phyloP scores from a whole-genome alignment of 1,284 basidiomycete genomes.

The Tremellales sp. region DNA sequence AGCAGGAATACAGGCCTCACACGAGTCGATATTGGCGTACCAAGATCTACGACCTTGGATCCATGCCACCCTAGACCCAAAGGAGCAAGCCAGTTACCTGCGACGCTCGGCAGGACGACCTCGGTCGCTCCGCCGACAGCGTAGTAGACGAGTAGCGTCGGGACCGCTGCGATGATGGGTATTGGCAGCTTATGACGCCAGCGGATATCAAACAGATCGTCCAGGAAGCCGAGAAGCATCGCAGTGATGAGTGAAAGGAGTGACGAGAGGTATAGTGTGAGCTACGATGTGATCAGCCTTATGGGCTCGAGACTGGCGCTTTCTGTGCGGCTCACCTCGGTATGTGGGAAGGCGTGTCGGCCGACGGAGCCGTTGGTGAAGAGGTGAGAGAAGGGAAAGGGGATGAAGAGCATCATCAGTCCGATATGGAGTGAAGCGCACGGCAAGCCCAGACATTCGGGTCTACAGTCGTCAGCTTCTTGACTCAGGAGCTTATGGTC shows the following conservation, averaged over 20 bases:
- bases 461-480: slow-evolving; percentile 55
- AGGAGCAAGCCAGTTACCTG: slow-evolving; percentile 58
- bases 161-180: slow-evolving; percentile 90
- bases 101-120: slow-evolving; percentile 84
- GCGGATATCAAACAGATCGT: slow-evolving; percentile 97
- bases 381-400: slow-evolving; percentile 76
- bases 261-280: slow-evolving; percentile 89
- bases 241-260: slow-evolving; percentile 86
- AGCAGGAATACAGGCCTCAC: not conserved
- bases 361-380: slow-evolving; percentile 46
- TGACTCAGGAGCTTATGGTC: slow-evolving; percentile 14
- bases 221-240: slow-evolving; percentile 89
- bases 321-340: slow-evolving; percentile 63
- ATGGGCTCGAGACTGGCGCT: not conserved
- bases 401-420: slow-evolving; percentile 78
- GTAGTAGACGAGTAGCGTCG: slow-evolving; percentile 92
- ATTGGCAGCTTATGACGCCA: slow-evolving; percentile 99
- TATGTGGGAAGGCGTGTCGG: slow-evolving; percentile 69
- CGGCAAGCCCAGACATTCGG: slow-evolving; percentile 88
- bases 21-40: slow-evolving; percentile 52
- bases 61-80: slow-evolving; percentile 24
- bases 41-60: slow-evolving; percentile 75
- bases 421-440: slow-evolving; percentile 86
- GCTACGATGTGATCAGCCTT: slow-evolving; percentile 51
- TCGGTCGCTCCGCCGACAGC: slow-evolving; percentile 89